phyloP scores from a whole-genome alignment of 805 yeast genomes.

The Starmerella khaoyaiensis region DNA sequence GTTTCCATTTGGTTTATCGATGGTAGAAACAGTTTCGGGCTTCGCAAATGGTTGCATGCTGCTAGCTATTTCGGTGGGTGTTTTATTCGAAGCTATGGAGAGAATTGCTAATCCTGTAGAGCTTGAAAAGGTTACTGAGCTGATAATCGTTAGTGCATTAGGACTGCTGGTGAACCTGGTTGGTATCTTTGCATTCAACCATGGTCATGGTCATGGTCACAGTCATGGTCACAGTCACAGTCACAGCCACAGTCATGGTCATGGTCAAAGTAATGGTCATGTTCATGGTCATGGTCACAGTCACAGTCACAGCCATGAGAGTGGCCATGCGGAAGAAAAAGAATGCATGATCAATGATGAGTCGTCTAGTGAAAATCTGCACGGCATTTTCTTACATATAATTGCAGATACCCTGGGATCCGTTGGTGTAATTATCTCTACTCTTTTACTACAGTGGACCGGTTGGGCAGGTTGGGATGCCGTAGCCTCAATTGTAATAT shows the following conservation, averaged over 20 bases:
- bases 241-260: conserved; percentile 19
- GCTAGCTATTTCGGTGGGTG: conserved; percentile 79
- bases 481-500: conserved; percentile 77
- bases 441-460: conserved; percentile 58
- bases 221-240: conserved; percentile 20
- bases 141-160: conserved; percentile 66
- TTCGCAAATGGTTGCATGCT: conserved; percentile 86
- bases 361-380: conserved; percentile 58
- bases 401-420: conserved; percentile 95
- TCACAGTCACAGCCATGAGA: conserved; percentile 10
- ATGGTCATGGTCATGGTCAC: conserved; percentile 33
- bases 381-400: conserved; percentile 86
- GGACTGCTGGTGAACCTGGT: conserved; percentile 83
- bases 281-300: conserved; percentile 9
- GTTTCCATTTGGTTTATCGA: conserved; percentile 74
- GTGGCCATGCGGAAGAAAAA: not conserved
- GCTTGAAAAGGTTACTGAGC: conserved; percentile 67
- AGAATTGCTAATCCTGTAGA: conserved; percentile 66
- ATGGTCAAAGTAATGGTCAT: conserved; percentile 7
- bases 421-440: conserved; percentile 89
- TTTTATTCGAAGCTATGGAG: conserved; percentile 73
- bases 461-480: conserved; percentile 82
- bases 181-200: conserved; percentile 90
- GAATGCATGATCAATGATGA: conserved; percentile 13
- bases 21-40: conserved; percentile 86